phyloP scores from a whole-genome alignment of 306 rosid species.

The Alnus glutinosa region DNA sequence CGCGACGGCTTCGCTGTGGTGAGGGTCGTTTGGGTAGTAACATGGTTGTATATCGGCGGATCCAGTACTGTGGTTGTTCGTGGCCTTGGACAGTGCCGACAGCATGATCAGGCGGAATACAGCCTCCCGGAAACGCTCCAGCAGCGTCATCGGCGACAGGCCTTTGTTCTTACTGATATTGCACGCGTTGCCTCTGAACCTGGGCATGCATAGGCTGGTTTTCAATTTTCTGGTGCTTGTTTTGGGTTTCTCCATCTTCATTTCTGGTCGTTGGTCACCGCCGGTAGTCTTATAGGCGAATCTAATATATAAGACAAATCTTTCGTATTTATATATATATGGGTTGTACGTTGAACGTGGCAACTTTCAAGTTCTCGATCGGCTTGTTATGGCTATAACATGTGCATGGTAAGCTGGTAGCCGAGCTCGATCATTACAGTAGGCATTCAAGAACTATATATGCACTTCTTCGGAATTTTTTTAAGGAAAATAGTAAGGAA shows the following conservation, averaged over 20 bases:
- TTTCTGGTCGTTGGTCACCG: constrained; percentile 4
- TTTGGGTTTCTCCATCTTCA: constrained; percentile 19
- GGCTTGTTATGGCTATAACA: constrained; percentile 13
- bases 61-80: constrained; percentile 6
- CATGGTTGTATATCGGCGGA: constrained; percentile 26
- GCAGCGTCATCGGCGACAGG: constrained; percentile 55
- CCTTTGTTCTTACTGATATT: constrained; percentile 37
- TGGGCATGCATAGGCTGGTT: constrained; percentile 69
- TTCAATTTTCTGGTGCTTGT: constrained; percentile 34
- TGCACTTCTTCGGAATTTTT: too few relatives aligned
- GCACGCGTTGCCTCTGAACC: constrained; percentile 40
- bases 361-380: not conserved
- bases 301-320: constrained; percentile 25
- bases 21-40: constrained; percentile 41
- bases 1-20: constrained; percentile 78
- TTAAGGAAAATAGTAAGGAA: too few relatives aligned
- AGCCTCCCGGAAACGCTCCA: constrained; percentile 85
- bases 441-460: too few relatives aligned
- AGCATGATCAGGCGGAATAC: constrained; percentile 82
- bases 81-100: constrained; percentile 67
- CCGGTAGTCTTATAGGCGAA: constrained; percentile 26
- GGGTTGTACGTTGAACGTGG: constrained; percentile 17
- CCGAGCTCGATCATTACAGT: not conserved
- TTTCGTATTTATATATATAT: constrained; percentile 11
- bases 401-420: not conserved